Evolutionary conservation across 83 land plant species (phyloP).

Genomic region (Diphasiastrum complanatum): DNA sequence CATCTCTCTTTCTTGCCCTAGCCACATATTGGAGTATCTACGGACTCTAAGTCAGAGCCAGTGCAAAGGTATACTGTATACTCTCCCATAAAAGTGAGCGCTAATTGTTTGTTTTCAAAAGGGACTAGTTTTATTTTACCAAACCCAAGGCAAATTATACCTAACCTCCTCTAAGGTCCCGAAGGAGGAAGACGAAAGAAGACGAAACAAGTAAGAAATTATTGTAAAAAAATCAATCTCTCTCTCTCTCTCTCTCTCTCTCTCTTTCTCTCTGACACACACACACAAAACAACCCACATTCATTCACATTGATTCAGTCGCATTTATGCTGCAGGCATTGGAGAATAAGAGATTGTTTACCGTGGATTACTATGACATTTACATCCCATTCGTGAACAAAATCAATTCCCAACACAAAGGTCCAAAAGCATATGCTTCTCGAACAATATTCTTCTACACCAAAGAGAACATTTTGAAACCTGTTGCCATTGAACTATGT

Average conservation of each 20-base stretch:
- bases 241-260: no score
- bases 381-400: conserved; percentile 57
- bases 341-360: conserved; percentile 54
- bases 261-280: neutral
- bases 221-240: no score
- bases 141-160: no score
- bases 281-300: neutral
- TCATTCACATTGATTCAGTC: neutral
- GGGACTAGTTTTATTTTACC: no score
- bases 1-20: no score
- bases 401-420: conserved; percentile 54
- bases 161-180: no score
- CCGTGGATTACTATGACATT: conserved; percentile 67
- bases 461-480: conserved; percentile 42
- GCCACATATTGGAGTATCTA: no score
- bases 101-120: neutral
- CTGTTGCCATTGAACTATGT: conserved; percentile 80
- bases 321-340: conserved; percentile 40
- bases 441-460: conserved; percentile 64
- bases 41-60: no score
- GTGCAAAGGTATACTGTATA: no score
- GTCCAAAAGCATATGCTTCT: conserved; percentile 68
- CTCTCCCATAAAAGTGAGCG: neutral
- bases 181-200: no score
- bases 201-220: no score